Percentiles rank a stretch among this genome's conserved stretches.
Evolutionary conservation across 495 filamentous ascomycete genomes (phyloP).

Genomic region (Friedmanniomyces simplex): DNA sequence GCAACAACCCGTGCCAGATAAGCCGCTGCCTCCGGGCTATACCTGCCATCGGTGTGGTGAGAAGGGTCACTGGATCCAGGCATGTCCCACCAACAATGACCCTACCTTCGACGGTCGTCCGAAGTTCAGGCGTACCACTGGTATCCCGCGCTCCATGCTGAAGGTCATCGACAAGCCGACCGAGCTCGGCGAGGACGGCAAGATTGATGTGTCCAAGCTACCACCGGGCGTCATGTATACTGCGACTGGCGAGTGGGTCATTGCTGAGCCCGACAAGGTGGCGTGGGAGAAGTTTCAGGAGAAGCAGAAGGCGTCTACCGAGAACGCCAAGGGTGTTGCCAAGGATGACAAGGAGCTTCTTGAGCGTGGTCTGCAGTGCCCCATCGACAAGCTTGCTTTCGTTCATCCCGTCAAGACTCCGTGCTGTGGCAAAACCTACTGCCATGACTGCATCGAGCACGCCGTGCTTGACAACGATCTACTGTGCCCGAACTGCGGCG

Average conservation of each 20-base stretch:
- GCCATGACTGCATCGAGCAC: slow-evolving; percentile 97
- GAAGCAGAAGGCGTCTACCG: slow-evolving; percentile 72
- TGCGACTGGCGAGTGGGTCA: slow-evolving; percentile 91
- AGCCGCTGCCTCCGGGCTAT: slow-evolving; percentile 84
- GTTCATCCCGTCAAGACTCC: slow-evolving; percentile 96
- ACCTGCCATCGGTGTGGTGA: slow-evolving; percentile 96
- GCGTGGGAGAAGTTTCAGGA: slow-evolving; percentile 95
- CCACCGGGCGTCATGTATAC: slow-evolving; percentile 90
- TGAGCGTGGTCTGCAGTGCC: slow-evolving; percentile 79
- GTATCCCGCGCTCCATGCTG: slow-evolving; percentile 86
- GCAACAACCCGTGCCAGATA: slow-evolving; percentile 66
- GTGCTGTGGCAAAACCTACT: slow-evolving; percentile 94
- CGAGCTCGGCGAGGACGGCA: slow-evolving; percentile 58
- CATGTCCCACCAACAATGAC: slow-evolving; percentile 94
- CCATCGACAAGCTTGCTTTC: slow-evolving; percentile 93
- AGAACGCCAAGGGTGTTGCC: slow-evolving; percentile 59
- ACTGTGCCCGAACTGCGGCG: slow-evolving; percentile 82
- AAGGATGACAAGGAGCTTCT: slow-evolving; percentile 70
- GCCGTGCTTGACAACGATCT: slow-evolving; percentile 96
- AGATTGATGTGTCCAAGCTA: slow-evolving; percentile 63
- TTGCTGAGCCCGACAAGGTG: slow-evolving; percentile 86
- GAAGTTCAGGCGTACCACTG: slow-evolving; percentile 87
- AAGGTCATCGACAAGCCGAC: slow-evolving; percentile 88
- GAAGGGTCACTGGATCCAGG: slow-evolving; percentile 98
- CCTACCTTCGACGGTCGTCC: slow-evolving; percentile 86